A percentile compares a stretch with the other conserved stretches of the same genome.
Evolutionary conservation across 306 rosid species (phyloP).

Genomic region (Casuarina cunninghamiana): DNA sequence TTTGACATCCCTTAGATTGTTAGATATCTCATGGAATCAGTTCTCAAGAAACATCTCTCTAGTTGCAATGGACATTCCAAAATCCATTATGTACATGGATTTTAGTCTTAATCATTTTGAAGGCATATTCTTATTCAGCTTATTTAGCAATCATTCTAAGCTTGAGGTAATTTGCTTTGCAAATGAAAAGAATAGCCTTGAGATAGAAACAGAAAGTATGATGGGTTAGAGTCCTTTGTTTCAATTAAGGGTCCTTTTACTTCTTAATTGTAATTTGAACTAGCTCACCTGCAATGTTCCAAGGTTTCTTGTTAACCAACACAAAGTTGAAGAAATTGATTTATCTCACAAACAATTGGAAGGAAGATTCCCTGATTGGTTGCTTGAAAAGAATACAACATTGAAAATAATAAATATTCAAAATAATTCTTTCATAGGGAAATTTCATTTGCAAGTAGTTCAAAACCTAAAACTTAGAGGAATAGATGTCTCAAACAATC

Average conservation of each 20-base stretch:
- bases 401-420: neutral
- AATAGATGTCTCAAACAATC: neutral
- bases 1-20: slow-evolving; percentile 6
- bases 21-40: slow-evolving; percentile 21
- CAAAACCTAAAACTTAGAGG: accelerated
- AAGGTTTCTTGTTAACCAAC: neutral
- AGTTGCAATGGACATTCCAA: neutral
- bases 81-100: slow-evolving; percentile 14
- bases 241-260: slow-evolving; percentile 11
- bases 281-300: neutral
- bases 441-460: neutral
- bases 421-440: neutral
- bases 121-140: slow-evolving; percentile 15
- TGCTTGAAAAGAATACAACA: slow-evolving; percentile 2
- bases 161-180: slow-evolving; percentile 9
- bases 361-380: slow-evolving; percentile 1
- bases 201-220: slow-evolving; percentile 22
- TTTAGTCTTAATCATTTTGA: slow-evolving; percentile 19
- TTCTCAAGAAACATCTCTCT: slow-evolving; percentile 19
- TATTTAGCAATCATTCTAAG: slow-evolving; percentile 21
- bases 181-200: slow-evolving; percentile 1
- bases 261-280: slow-evolving; percentile 3
- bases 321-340: slow-evolving; percentile 5
- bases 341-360: slow-evolving; percentile 1
- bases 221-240: neutral